Evolutionary conservation across 768 basidiomycete genomes (phyloP), one percentile per base, ranked within the genome.

Genomic region (Lentinula raphanica): DNA sequence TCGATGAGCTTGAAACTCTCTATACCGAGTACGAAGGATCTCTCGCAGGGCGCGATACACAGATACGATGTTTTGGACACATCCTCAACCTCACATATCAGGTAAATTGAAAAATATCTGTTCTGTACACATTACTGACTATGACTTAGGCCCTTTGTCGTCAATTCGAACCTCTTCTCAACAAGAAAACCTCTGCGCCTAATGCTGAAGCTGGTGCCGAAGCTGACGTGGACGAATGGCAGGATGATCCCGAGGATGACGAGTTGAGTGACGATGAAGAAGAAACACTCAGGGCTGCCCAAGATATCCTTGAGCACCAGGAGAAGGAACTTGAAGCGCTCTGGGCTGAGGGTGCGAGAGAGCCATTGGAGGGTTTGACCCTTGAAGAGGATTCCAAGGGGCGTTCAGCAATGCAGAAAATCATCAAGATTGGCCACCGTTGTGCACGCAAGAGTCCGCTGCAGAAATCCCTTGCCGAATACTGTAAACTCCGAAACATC

Each of bases 381-480:
- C 36, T 38, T 38, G 36, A 38, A 38, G 36, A 38, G 17, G 36
- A 8, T 8, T 38, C 9, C 36, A n/a, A n/a, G n/a, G 36, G 36
- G 8, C 19, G 19, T 32, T 3, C 50, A 6, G 36, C 50, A 0
- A 15, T 53, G 8, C 36, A 19, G 21, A 11, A 53, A 31, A 23
- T 53, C 21, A 9, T 31, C 11, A 27, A 32, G 13, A 53, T 53
- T 19, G 50, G 50, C 19, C 50, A 53, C 35, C 29, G 29, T 21
- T 53, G 50, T 53, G 29, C 50, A 8, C 50, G 36, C 21, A 53
- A 53, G 21, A 31, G 50, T 32, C 7, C 50, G 2, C 29, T 50
- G 9, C 67, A 32, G 21, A 78, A 53, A 19, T 23, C 50, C 3
- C 50, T 53, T 38, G 36, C 17, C 9, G 9, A 38, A 8, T 38